phyloP scores from a whole-genome alignment of 2,329 filamentous ascomycete species.

The Aquanectria penicillioides region DNA sequence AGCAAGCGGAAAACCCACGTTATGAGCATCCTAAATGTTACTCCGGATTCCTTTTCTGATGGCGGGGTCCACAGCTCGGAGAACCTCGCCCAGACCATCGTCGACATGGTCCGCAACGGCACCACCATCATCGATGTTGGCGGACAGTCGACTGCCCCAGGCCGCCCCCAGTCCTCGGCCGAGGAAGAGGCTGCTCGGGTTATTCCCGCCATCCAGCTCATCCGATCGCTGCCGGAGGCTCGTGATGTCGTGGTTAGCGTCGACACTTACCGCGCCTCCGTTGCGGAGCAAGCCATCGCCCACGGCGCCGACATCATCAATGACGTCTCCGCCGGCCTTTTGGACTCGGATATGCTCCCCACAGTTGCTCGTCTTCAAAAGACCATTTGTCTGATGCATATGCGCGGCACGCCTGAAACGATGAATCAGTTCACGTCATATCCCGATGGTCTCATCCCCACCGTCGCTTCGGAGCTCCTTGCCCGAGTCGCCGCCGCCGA shows the following conservation, averaged over 20 bases:
- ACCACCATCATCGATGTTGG: constrained; percentile 91
- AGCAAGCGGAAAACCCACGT: constrained; percentile 74
- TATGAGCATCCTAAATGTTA: constrained; percentile 96
- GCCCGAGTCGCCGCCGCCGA: constrained; percentile 79
- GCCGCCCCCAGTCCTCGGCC: constrained; percentile 72
- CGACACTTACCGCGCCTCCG: constrained; percentile 89
- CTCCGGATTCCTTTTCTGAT: constrained; percentile 97
- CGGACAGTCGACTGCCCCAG: constrained; percentile 90
- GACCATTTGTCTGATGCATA: constrained; percentile 90
- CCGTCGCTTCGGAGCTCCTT: constrained; percentile 74
- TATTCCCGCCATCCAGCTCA: constrained; percentile 78
- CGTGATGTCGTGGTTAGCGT: constrained; percentile 79
- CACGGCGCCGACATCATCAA: constrained; percentile 94
- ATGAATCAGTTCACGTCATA: constrained; percentile 80
- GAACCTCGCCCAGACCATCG: constrained; percentile 68
- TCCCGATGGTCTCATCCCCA: constrained; percentile 71
- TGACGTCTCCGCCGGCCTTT: constrained; percentile 84
- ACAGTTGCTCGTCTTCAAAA: constrained; percentile 82
- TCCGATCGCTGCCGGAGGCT: constrained; percentile 73
- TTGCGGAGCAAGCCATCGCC: constrained; percentile 79
- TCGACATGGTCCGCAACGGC: constrained; percentile 71
- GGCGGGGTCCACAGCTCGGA: constrained; percentile 72
- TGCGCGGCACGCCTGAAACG: constrained; percentile 85
- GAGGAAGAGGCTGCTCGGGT: constrained; percentile 82
- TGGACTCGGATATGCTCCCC: constrained; percentile 84